Percentiles rank a stretch among this genome's conserved stretches.
These are phyloP conservation scores for Cladosporium cucumerinum DNA, from an alignment of 2,329 filamentous ascomycete species.

Conservation along the genomic window DNA sequence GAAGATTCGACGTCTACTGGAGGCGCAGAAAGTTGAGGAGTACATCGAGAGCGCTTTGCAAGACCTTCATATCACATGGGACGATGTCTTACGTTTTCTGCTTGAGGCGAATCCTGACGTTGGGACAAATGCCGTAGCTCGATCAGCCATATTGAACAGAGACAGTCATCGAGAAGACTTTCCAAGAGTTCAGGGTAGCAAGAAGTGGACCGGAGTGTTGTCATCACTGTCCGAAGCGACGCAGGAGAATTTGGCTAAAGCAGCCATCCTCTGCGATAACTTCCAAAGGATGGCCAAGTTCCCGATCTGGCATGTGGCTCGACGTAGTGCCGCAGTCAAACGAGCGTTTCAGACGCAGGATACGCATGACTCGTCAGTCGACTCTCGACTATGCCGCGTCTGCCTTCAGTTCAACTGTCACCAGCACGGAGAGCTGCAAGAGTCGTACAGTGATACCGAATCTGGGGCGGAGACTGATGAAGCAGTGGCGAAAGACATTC, in stretches of 20 bases:
- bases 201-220: slow-evolving; percentile 35
- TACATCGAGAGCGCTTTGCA: slow-evolving; percentile 36
- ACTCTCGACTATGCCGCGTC: slow-evolving; percentile 26
- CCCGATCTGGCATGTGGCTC: slow-evolving; percentile 42
- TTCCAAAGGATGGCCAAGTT: slow-evolving; percentile 37
- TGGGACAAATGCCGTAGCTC: slow-evolving; percentile 21
- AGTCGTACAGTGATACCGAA: slow-evolving; percentile 26
- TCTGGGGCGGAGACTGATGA: slow-evolving; percentile 18
- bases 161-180: slow-evolving; percentile 35
- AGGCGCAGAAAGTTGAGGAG: slow-evolving; percentile 36
- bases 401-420: slow-evolving; percentile 35
- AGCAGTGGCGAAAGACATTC: slow-evolving; percentile 31
- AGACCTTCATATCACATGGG: slow-evolving; percentile 36
- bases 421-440: slow-evolving; percentile 41
- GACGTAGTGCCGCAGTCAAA: slow-evolving; percentile 25
- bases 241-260: slow-evolving; percentile 28
- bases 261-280: slow-evolving; percentile 37
- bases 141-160: slow-evolving; percentile 20
- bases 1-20: slow-evolving; percentile 35
- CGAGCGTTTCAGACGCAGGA: neutral
- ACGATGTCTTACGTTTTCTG: slow-evolving; percentile 40
- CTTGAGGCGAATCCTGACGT: slow-evolving; percentile 32
- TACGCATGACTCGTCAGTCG: neutral
- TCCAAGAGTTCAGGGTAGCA: slow-evolving; percentile 23
- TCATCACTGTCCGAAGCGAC: slow-evolving; percentile 27